phyloP scores from a whole-genome alignment of 129 eudicot genomes.

The Dittrichia graveolens region DNA sequence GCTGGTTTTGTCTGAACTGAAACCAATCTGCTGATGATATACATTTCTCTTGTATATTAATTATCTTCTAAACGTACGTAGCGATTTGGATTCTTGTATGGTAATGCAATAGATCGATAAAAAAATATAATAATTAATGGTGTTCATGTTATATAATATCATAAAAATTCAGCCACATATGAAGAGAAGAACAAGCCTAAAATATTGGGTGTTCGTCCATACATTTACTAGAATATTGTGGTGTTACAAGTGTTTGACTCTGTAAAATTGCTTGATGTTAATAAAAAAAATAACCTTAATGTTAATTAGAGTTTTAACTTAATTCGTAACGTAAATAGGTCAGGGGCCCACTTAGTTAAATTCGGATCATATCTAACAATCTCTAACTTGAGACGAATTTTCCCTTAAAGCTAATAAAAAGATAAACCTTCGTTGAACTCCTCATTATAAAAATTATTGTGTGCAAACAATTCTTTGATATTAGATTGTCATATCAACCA shows the following conservation, averaged over 20 bases:
- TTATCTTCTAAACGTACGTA: background rate
- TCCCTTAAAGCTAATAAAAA: no score
- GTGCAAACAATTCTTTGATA: no score
- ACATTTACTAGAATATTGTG: background rate
- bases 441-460: no score
- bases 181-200: constrained; percentile 16
- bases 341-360: no score
- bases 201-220: constrained; percentile 10
- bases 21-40: constrained; percentile 9
- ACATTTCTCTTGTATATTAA: constrained; percentile 15
- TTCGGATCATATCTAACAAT: no score
- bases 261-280: background rate
- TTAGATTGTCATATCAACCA: no score
- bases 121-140: background rate
- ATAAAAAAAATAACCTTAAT: no score
- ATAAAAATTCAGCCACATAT: constrained; percentile 5
- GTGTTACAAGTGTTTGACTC: background rate
- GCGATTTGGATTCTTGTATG: background rate
- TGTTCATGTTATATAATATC: constrained; percentile 14
- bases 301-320: no score
- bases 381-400: no score
- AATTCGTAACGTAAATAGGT: no score
- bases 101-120: background rate
- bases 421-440: no score
- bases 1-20: constrained; percentile 13